A percentile compares a stretch with the other conserved stretches of the same genome.
Evolutionary conservation across 2,329 filamentous ascomycete genomes (phyloP).

Genomic region (Tolypocladium amazonense): DNA sequence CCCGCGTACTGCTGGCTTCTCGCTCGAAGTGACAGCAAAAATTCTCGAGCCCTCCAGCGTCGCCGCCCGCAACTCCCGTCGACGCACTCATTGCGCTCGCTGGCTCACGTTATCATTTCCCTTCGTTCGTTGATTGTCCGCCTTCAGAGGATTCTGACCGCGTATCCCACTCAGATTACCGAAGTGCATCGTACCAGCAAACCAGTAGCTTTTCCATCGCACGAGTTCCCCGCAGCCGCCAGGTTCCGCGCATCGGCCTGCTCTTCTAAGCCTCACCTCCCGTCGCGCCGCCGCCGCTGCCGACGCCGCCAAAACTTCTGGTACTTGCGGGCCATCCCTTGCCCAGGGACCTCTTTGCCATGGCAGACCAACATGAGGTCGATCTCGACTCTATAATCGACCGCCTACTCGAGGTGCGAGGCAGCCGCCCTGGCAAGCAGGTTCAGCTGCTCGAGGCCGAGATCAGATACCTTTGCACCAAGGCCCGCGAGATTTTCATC

Average conservation of each 20-base stretch:
- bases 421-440: conserved; percentile 96
- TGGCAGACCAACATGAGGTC: conserved; percentile 70
- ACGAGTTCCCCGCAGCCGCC: conserved; percentile 17
- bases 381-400: conserved; percentile 99
- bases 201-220: conserved; percentile 12
- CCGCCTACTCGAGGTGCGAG: conserved; percentile 91
- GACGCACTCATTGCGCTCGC: neutral
- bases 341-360: conserved; percentile 29
- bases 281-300: conserved; percentile 13
- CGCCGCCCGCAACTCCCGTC: neutral
- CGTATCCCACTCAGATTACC: conserved; percentile 10
- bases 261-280: conserved; percentile 12
- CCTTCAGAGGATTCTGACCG: neutral
- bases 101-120: neutral
- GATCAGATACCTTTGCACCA: conserved; percentile 95
- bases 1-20: neutral
- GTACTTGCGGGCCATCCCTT: conserved; percentile 28
- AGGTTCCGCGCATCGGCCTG: conserved; percentile 17
- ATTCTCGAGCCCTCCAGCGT: neutral
- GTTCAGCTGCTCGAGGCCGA: conserved; percentile 94
- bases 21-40: neutral
- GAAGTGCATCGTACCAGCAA: conserved; percentile 22
- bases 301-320: conserved; percentile 7
- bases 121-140: neutral
- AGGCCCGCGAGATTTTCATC: conserved; percentile 98